Base-by-base conservation (phyloP, 2,329 filamentous ascomycete genomes). In the Fusarium acutatum region DNA sequence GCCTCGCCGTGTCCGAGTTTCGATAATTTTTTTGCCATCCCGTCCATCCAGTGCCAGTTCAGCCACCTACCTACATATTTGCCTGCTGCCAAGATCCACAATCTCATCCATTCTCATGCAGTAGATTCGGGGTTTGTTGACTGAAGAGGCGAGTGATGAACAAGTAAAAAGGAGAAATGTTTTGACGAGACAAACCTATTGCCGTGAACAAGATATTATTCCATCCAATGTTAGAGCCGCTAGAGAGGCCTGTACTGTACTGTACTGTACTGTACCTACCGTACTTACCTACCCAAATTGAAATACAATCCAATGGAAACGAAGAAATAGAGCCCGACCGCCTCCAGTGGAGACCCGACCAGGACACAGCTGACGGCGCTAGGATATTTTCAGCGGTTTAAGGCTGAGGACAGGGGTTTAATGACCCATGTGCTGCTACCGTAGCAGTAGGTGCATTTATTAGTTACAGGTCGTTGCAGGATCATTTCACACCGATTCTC, bases 401-500 rank as follows among this genome's bases (percentile, higher is more conserved):
- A 76, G 74, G 74, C 73, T 76, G 74, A 76, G 74, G 65, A 50
- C 70, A 74, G 61, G 74, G 69, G 54, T 69, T 53, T 41, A n/a
- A 64, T n/a, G 58, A 64, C 50, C 64, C 66, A 69, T 63, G 37
- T 28, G 50, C 50, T 54, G 50, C 34, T 54, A 54, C 50, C 24
- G 50, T 38, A 53, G 18, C n/a, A 35, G 32, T 35, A 66, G 40
- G 41, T 64, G 62, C 62, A 63, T 64, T 63, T 44, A 22, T 35
- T 53, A 34, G 58, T 47, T 63, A 32, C 28, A 26, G 28, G n/a
- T 44, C 32, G 24, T 52, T 41, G 28, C 40, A 59, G 64, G 41
- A 54, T 43, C 68, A 47, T 63, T 64, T 58, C 53, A 50, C 64
- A 69, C 49, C 66, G 58, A 57, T 66, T 43, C 38, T 66, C 62